Evolutionary conservation across 768 basidiomycete species (phyloP).

Genomic region (Amanita thiersii): DNA sequence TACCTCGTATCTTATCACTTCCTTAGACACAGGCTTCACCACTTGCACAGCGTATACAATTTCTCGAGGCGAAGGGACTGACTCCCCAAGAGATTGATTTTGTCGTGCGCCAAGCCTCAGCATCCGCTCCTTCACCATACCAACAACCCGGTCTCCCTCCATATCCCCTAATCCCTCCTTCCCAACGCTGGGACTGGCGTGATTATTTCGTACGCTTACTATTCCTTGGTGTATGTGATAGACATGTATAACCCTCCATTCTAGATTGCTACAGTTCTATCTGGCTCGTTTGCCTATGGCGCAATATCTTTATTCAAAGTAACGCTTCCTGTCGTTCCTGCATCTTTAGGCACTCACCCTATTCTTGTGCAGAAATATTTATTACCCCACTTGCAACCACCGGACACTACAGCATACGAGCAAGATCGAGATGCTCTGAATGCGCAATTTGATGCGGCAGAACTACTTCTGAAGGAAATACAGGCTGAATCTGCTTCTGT

Average conservation of each 20-base stretch:
- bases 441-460: slow-evolving; percentile 86
- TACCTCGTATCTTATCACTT: not conserved
- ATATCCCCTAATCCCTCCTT: slow-evolving; percentile 21
- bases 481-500: slow-evolving; percentile 70
- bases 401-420: slow-evolving; percentile 83
- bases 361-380: slow-evolving; percentile 71
- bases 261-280: slow-evolving; percentile 89
- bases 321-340: slow-evolving; percentile 12
- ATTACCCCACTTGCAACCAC: slow-evolving; percentile 84
- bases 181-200: slow-evolving; percentile 82
- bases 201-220: slow-evolving; percentile 81
- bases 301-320: slow-evolving; percentile 76
- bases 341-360: slow-evolving; percentile 5
- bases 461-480: slow-evolving; percentile 73
- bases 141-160: slow-evolving; percentile 7
- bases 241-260: slow-evolving; percentile 14
- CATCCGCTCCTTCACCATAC: slow-evolving; percentile 8
- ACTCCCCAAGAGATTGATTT: slow-evolving; percentile 77
- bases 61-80: slow-evolving; percentile 93
- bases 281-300: slow-evolving; percentile 78
- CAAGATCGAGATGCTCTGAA: slow-evolving; percentile 77
- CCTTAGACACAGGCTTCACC: slow-evolving; percentile 68
- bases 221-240: slow-evolving; percentile 13
- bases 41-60: slow-evolving; percentile 79
- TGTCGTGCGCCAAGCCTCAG: slow-evolving; percentile 60